A percentile compares a stretch with the other conserved stretches of the same genome.
Conservation (phyloP, 345 rosid genomes). For the Reutealis trisperma region DNA sequence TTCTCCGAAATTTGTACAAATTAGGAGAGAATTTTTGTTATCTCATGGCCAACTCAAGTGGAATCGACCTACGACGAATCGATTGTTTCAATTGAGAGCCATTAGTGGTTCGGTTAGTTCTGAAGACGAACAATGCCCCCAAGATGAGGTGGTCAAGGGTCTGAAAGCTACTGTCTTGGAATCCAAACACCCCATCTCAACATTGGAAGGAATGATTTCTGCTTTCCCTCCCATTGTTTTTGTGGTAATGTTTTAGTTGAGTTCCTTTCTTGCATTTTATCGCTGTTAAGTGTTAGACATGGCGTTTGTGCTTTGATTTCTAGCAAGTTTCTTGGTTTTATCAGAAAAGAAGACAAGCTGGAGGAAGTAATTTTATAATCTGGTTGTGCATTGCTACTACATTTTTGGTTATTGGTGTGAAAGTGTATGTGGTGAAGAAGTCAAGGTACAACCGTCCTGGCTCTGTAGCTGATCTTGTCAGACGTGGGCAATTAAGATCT, state of each 20-base stretch:
- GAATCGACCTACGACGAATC: not conserved
- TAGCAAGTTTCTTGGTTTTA: constrained; percentile 1
- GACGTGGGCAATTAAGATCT: constrained; percentile 94
- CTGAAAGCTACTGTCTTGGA: constrained; percentile 13
- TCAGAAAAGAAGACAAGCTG: constrained; percentile 49
- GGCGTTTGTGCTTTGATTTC: not conserved
- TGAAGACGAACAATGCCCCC: constrained; percentile 30
- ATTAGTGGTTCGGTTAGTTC: constrained; percentile 38
- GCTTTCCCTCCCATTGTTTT: constrained; percentile 59
- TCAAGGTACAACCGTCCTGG: constrained; percentile 54
- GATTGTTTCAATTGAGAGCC: constrained; percentile 38
- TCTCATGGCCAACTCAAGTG: constrained; percentile 20
- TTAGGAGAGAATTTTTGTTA: constrained; percentile 27
- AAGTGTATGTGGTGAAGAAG: constrained; percentile 48
- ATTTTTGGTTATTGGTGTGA: constrained; percentile 47
- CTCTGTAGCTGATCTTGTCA: constrained; percentile 90
- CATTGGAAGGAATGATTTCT: constrained; percentile 42
- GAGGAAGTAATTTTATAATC: constrained; percentile 40
- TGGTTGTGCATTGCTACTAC: constrained; percentile 59
- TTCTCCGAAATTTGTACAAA: constrained; percentile 32
- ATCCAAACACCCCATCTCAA: constrained; percentile 33
- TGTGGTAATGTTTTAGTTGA: constrained; percentile 39
- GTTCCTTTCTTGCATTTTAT: not conserved
- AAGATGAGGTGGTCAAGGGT: constrained; percentile 24
- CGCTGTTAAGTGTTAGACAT: too few species aligned